A percentile compares a stretch with the other conserved stretches of the same genome.
phyloP scores from a whole-genome alignment of 2,329 filamentous ascomycete species.

The Orbilia brochopaga region DNA sequence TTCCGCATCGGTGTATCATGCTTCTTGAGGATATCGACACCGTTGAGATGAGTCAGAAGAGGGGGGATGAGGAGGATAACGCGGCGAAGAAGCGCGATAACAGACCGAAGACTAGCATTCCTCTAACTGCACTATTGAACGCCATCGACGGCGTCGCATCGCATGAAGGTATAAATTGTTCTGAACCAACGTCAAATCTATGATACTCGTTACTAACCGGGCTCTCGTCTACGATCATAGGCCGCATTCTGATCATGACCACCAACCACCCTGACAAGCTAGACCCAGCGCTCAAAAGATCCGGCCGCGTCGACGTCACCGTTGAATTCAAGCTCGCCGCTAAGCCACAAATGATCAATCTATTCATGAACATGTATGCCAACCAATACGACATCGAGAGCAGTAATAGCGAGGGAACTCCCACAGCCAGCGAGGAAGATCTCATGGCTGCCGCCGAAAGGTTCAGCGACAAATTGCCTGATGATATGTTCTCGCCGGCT shows the following conservation, averaged over 20 bases:
- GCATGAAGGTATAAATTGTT: conserved; percentile 64
- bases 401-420: too few species aligned
- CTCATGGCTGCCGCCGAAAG: conserved; percentile 60
- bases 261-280: conserved; percentile 70
- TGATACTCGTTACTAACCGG: background rate
- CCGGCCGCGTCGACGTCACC: conserved; percentile 66
- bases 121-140: conserved; percentile 71
- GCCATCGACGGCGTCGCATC: conserved; percentile 73
- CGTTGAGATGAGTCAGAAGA: conserved; percentile 62
- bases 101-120: conserved; percentile 59
- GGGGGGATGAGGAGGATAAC: conserved; percentile 37
- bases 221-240: conserved; percentile 54
- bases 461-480: conserved; percentile 65
- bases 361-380: conserved; percentile 54
- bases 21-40: conserved; percentile 60
- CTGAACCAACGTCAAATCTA: background rate
- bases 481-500: conserved; percentile 65
- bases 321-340: conserved; percentile 54
- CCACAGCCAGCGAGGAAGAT: conserved; percentile 57
- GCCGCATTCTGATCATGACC: conserved; percentile 70
- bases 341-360: conserved; percentile 44
- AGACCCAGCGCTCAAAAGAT: conserved; percentile 68
- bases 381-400: conserved; percentile 17
- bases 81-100: conserved; percentile 49
- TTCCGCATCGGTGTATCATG: conserved; percentile 58